Percentiles rank a stretch among this genome's conserved stretches.
These are phyloP conservation scores for Naganishia onofrii DNA, from an alignment of 768 basidiomycete genomes.

Conservation along the genomic window DNA sequence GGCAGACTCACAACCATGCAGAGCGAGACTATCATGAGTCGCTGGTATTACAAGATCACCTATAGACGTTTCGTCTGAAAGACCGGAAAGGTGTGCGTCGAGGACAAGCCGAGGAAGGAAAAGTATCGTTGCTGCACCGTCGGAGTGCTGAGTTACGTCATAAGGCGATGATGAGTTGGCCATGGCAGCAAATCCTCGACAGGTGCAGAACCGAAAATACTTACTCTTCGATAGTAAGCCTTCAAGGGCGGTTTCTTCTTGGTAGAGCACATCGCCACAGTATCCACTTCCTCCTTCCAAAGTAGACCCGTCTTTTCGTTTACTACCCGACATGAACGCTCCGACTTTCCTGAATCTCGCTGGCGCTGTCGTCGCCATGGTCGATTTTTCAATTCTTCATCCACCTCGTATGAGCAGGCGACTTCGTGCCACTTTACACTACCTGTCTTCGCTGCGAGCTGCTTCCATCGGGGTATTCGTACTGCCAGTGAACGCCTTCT, in stretches of 20 bases:
- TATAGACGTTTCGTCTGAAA: constrained; percentile 68
- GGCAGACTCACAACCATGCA: constrained; percentile 33
- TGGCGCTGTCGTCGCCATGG: not conserved
- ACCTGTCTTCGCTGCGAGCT: not conserved
- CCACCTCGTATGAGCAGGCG: not conserved
- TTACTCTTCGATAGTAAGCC: not conserved
- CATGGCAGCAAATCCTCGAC: no score
- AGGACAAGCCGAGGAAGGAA: not conserved
- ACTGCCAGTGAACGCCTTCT: not conserved
- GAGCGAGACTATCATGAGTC: constrained; percentile 49
- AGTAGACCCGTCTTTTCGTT: not conserved
- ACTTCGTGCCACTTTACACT: not conserved
- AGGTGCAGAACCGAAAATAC: not conserved
- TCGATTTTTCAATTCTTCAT: not conserved
- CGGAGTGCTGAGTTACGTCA: not conserved
- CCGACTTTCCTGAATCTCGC: not conserved
- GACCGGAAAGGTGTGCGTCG: constrained; percentile 46
- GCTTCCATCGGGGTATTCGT: not conserved
- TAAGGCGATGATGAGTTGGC: no score
- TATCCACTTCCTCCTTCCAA: not conserved
- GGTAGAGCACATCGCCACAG: not conserved
- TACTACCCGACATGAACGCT: not conserved
- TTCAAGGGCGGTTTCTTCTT: not conserved
- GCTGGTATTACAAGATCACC: constrained; percentile 78
- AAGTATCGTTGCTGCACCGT: constrained; percentile 1